Evolutionary conservation across 345 rosid species (phyloP).

Genomic region (Hibiscus tridactylites): DNA sequence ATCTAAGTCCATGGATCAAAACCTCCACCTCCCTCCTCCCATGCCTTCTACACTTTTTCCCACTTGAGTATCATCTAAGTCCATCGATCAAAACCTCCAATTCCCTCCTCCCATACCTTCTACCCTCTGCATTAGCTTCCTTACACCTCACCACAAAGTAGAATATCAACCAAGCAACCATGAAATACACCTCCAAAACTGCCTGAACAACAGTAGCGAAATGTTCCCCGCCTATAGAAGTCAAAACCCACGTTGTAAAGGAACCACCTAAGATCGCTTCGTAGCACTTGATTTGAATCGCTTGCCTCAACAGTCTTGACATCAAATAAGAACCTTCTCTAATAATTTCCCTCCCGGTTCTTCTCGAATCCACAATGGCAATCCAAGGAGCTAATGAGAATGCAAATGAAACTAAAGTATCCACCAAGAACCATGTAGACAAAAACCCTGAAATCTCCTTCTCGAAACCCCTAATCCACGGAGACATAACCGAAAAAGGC

Average conservation of each 20-base stretch:
- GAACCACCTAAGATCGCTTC: constrained; percentile 39
- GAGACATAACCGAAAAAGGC: too few relatives aligned
- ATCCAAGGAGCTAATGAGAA: background rate
- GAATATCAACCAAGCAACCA: background rate
- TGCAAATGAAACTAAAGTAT: constrained; percentile 29
- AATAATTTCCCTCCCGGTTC: constrained; percentile 80
- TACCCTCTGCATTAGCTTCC: background rate
- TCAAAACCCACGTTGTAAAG: constrained; percentile 51
- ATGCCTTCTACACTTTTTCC: constrained; percentile 39
- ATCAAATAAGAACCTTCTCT: constrained; percentile 80
- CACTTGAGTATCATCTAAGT: background rate
- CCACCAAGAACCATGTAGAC: constrained; percentile 73
- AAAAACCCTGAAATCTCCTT: constrained; percentile 83
- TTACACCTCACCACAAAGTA: background rate
- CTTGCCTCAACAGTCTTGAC: constrained; percentile 61
- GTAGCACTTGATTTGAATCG: constrained; percentile 62
- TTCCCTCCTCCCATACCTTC: background rate
- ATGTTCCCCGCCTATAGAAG: constrained; percentile 43
- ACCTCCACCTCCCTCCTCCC: constrained; percentile 81
- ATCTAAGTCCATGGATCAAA: constrained; percentile 63
- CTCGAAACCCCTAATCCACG: constrained; percentile 42
- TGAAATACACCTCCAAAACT: background rate
- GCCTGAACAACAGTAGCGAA: background rate
- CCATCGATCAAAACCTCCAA: background rate
- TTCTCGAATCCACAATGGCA: constrained; percentile 18